These are phyloP conservation scores for Irpex sp. DNA, from an alignment of 1,284 basidiomycete species.

Conservation along the genomic window DNA sequence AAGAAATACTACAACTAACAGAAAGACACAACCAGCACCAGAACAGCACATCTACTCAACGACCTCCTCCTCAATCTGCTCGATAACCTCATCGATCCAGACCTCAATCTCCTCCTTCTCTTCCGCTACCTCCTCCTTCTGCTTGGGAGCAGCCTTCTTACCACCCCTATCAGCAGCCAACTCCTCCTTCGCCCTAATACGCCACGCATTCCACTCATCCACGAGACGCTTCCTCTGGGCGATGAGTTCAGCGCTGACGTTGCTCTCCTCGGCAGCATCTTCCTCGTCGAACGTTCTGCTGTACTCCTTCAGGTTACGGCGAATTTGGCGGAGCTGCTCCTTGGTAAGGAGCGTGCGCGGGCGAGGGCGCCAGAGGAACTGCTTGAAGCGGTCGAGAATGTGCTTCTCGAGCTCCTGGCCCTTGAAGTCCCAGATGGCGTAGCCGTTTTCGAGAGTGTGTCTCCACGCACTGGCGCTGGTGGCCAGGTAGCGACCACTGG, in stretches of 20 bases:
- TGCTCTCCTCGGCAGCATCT: slow-evolving; percentile 93
- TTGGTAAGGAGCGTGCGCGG: slow-evolving; percentile 85
- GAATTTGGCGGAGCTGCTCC: slow-evolving; percentile 86
- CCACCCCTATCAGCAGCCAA: slow-evolving; percentile 46
- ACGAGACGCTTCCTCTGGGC: slow-evolving; percentile 90
- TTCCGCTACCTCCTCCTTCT: slow-evolving; percentile 43
- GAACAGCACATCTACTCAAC: slow-evolving; percentile 34
- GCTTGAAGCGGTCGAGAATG: slow-evolving; percentile 95
- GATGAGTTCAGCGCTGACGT: slow-evolving; percentile 90
- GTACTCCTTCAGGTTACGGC: slow-evolving; percentile 91
- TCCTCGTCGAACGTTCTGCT: slow-evolving; percentile 94
- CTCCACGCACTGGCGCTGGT: slow-evolving; percentile 96
- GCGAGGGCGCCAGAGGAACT: slow-evolving; percentile 97
- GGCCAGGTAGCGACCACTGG: slow-evolving; percentile 90
- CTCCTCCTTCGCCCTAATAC: slow-evolving; percentile 57
- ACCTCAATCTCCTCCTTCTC: slow-evolving; percentile 86
- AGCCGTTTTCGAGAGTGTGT: slow-evolving; percentile 94
- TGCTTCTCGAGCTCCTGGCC: slow-evolving; percentile 90
- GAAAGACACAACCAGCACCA: background rate
- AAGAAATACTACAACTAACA: background rate
- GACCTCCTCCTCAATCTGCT: slow-evolving; percentile 84
- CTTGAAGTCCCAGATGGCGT: slow-evolving; percentile 96
- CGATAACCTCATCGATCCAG: slow-evolving; percentile 88
- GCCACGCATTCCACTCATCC: slow-evolving; percentile 99
- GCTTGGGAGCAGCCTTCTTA: slow-evolving; percentile 31